Evolutionary conservation across 257 asterid genomes (phyloP).

Genomic region (Rehmannia glutinosa): DNA sequence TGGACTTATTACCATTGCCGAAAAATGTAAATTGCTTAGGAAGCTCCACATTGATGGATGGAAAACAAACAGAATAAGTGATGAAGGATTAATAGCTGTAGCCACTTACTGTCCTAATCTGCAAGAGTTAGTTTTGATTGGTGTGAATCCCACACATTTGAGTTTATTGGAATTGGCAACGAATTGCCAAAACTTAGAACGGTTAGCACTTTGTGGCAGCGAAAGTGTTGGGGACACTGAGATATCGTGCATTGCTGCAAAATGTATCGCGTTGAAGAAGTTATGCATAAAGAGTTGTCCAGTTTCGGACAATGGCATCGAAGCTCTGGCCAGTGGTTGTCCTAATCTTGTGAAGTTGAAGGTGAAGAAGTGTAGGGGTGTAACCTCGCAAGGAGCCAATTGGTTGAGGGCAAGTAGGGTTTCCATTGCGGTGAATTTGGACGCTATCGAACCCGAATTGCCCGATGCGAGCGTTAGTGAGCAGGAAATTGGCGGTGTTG

Average conservation of each 20-base stretch:
- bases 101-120: slow-evolving; percentile 64
- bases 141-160: slow-evolving; percentile 66
- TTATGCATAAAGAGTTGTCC: slow-evolving; percentile 90
- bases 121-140: slow-evolving; percentile 79
- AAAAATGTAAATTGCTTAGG: slow-evolving; percentile 59
- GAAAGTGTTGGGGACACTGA: slow-evolving; percentile 85
- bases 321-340: slow-evolving; percentile 84
- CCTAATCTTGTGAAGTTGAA: slow-evolving; percentile 91
- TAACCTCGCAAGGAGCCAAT: slow-evolving; percentile 72
- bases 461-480: slow-evolving; percentile 49
- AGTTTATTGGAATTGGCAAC: slow-evolving; percentile 51
- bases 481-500: slow-evolving; percentile 39
- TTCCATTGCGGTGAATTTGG: slow-evolving; percentile 68
- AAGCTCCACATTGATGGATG: slow-evolving; percentile 88
- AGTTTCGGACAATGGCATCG: slow-evolving; percentile 74
- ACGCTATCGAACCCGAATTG: slow-evolving; percentile 48
- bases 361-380: slow-evolving; percentile 87
- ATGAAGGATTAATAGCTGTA: slow-evolving; percentile 73
- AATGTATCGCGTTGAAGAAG: slow-evolving; percentile 72
- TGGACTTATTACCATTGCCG: slow-evolving; percentile 63
- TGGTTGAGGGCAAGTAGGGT: slow-evolving; percentile 74
- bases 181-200: slow-evolving; percentile 65
- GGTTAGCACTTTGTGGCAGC: slow-evolving; percentile 85
- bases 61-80: slow-evolving; percentile 80
- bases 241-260: slow-evolving; percentile 71